A percentile compares a stretch with the other conserved stretches of the same genome.
Evolutionary conservation across 306 rosid genomes (phyloP).

Genomic region (Citrullus mucosospermus): DNA sequence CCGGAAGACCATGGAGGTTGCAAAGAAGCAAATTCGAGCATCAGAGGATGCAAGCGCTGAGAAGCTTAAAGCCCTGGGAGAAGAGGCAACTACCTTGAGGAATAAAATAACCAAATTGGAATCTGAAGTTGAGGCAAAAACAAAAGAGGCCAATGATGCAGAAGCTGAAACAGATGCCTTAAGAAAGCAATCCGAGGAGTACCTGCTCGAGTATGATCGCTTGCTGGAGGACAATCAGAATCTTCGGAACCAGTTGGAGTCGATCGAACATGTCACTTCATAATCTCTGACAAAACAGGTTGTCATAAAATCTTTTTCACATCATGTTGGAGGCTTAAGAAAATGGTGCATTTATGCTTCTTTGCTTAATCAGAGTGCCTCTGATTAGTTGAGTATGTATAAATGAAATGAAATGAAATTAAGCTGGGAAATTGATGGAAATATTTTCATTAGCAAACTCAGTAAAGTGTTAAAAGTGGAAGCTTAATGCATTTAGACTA

Average conservation of each 20-base stretch:
- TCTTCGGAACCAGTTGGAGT: slow-evolving; percentile 57
- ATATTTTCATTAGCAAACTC: not conserved
- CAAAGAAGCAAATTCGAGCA: slow-evolving; percentile 72
- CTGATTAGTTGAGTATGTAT: not conserved
- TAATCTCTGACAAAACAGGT: slow-evolving; percentile 22
- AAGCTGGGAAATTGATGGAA: not conserved
- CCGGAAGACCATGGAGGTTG: slow-evolving; percentile 82
- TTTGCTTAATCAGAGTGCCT: not conserved
- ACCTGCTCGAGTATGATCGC: slow-evolving; percentile 80
- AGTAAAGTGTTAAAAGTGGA: not conserved
- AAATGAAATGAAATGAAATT: not conserved
- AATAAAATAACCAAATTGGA: slow-evolving; percentile 43
- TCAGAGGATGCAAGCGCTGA: slow-evolving; percentile 45
- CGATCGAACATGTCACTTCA: slow-evolving; percentile 37
- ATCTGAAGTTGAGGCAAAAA: slow-evolving; percentile 42
- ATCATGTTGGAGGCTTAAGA: not conserved
- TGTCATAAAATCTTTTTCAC: not conserved
- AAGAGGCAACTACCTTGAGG: slow-evolving; percentile 41
- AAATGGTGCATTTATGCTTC: not conserved
- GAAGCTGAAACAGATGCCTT: slow-evolving; percentile 64
- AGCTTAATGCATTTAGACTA: slow-evolving; percentile 2
- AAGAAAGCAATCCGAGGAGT: slow-evolving; percentile 75
- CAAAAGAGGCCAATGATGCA: slow-evolving; percentile 34
- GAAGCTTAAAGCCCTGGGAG: slow-evolving; percentile 42
- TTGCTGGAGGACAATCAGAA: slow-evolving; percentile 71